Conservation (phyloP, 225 moss, liverwort and hornwort species). For the Ulota crispa region DNA sequence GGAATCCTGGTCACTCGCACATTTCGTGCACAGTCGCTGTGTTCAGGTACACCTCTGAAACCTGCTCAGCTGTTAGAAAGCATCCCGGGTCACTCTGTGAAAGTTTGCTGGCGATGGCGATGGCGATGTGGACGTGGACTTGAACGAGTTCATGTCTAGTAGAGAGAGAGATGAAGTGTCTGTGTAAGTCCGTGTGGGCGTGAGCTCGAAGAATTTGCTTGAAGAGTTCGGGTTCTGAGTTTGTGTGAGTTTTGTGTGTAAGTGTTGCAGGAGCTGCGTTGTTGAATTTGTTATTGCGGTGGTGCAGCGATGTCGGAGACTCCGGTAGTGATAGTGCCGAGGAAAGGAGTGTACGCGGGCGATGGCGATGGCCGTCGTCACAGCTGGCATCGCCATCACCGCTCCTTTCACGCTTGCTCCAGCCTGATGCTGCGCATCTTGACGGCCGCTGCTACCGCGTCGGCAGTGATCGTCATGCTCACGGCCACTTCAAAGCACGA, state of each 20-base stretch:
- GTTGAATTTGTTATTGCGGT: conserved; percentile 13
- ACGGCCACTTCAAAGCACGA: background rate
- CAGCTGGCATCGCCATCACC: conserved; percentile 29
- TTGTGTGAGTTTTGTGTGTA: background rate
- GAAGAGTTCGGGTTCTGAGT: background rate
- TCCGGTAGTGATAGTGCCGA: conserved; percentile 40
- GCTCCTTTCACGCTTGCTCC: conserved; percentile 29
- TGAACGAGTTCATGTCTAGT: background rate
- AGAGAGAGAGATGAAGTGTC: background rate
- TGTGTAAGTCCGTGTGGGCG: background rate
- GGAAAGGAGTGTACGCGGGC: conserved; percentile 47
- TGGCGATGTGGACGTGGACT: background rate
- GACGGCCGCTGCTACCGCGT: conserved; percentile 39
- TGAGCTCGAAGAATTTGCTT: background rate
- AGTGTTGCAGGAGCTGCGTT: background rate
- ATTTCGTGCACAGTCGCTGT: background rate
- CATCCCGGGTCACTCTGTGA: no score
- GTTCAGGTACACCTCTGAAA: conserved; percentile 2
- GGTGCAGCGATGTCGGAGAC: conserved; percentile 35
- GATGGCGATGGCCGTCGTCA: conserved; percentile 30
- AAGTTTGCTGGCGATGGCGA: background rate
- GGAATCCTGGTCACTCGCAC: background rate
- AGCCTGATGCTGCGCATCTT: conserved; percentile 42
- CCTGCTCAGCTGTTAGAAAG: background rate
- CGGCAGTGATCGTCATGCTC: conserved; percentile 51